These are phyloP conservation scores for Ceratocystis huliohia DNA, from an alignment of 2,329 filamentous ascomycete species.

Conservation along the genomic window DNA sequence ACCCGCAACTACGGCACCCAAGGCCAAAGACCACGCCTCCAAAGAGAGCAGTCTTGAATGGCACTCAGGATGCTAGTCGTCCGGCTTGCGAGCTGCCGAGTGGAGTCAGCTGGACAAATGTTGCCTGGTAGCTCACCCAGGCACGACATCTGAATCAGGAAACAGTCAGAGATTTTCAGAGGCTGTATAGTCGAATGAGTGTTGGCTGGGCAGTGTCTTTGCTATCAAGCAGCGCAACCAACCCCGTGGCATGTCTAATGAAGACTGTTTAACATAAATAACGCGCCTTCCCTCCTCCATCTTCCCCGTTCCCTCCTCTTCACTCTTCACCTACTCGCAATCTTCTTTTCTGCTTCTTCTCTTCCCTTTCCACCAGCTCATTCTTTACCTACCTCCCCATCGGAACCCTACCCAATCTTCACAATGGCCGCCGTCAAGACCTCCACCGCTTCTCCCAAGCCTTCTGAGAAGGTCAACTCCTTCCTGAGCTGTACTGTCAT, in stretches of 20 bases:
- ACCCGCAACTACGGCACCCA: no score
- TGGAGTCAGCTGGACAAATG: background rate
- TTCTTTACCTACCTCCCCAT: background rate
- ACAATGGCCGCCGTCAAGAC: conserved; percentile 19
- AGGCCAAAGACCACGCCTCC: no score
- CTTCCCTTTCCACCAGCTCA: background rate
- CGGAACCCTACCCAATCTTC: background rate
- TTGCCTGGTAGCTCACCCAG: background rate
- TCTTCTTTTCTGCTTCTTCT: background rate
- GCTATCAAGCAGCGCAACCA: background rate
- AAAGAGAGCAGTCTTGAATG: no score
- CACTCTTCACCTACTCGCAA: conserved; percentile 11
- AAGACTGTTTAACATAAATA: background rate
- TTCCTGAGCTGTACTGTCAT: conserved; percentile 1
- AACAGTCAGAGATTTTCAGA: background rate
- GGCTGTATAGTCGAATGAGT: background rate
- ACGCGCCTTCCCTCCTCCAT: background rate
- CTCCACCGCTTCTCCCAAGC: conserved; percentile 9
- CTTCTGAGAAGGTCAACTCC: background rate
- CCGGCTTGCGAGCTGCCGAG: no score
- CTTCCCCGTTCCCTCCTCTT: background rate
- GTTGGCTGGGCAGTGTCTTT: background rate
- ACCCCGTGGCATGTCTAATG: background rate
- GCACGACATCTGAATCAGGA: background rate
- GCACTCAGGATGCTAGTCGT: no score